Evolutionary conservation across 2,329 filamentous ascomycete genomes (phyloP).

Genomic region (Aspergillus tubingensis): DNA sequence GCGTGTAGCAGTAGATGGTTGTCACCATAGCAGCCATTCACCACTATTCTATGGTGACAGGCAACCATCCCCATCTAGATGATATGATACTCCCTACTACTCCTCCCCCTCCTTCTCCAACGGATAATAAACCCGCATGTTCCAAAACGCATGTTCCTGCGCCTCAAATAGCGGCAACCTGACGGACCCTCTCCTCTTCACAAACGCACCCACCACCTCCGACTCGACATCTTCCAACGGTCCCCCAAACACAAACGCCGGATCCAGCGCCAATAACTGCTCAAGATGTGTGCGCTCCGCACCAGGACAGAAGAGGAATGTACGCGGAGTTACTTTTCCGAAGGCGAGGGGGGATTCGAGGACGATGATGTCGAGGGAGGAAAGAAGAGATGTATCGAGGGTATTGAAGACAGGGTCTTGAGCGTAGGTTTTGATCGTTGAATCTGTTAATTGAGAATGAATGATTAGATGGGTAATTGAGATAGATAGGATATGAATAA

Average conservation of each 20-base stretch:
- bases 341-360: conserved; percentile 56
- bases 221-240: conserved; percentile 38
- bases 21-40: neutral
- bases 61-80: no score
- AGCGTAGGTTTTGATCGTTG: conserved; percentile 50
- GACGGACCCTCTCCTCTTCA: conserved; percentile 25
- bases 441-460: neutral
- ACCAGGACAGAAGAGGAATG: conserved; percentile 65
- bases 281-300: conserved; percentile 55
- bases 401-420: conserved; percentile 55
- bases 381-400: conserved; percentile 42
- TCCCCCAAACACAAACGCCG: conserved; percentile 61
- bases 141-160: conserved; percentile 42
- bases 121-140: conserved; percentile 35
- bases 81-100: no score
- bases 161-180: conserved; percentile 32
- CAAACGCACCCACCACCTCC: conserved; percentile 24
- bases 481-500: no score
- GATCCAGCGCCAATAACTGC: conserved; percentile 50
- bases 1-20: neutral
- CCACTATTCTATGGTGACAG: neutral
- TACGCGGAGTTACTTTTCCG: conserved; percentile 48
- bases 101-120: conserved; percentile 6
- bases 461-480: no score
- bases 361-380: conserved; percentile 37